phyloP scores from a whole-genome alignment of 73 alveolate species.

The Paramecium primaurelia region DNA sequence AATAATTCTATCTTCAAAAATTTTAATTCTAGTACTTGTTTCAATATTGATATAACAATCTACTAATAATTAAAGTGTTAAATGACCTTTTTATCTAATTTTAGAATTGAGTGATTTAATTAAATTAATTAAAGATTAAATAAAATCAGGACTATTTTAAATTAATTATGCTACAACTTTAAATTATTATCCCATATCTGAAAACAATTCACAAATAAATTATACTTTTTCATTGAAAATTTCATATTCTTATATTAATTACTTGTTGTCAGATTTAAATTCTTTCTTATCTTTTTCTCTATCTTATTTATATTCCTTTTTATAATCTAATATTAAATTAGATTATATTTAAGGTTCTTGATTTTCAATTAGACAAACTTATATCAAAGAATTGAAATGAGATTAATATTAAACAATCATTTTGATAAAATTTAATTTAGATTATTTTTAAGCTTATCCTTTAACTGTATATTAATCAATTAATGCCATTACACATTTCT shows the following conservation, averaged over 20 bases:
- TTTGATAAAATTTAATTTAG: conserved; percentile 19
- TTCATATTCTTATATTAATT: neutral
- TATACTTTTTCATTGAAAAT: conserved; percentile 10
- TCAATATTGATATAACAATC: neutral
- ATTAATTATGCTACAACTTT: neutral
- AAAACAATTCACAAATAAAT: conserved; percentile 23
- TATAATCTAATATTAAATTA: neutral
- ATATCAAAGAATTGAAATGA: neutral
- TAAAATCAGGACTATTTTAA: neutral
- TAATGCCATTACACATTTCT: conserved; percentile 46
- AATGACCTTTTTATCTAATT: neutral
- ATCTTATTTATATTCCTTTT: neutral
- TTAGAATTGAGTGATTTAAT: conserved; percentile 22
- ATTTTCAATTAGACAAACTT: neutral
- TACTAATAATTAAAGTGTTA: neutral
- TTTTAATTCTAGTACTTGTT: neutral
- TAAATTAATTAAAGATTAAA: neutral
- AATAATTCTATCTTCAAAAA: neutral
- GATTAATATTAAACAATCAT: neutral
- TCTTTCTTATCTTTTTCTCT: neutral
- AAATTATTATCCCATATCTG: conserved; percentile 21
- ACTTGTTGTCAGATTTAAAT: neutral
- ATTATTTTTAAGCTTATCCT: conserved; percentile 56
- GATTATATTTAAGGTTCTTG: neutral
- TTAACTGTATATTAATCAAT: conserved; percentile 59